A percentile compares a stretch with the other conserved stretches of the same genome.
phyloP scores from a whole-genome alignment of 306 rosid genomes.

The Casuarina glauca region DNA sequence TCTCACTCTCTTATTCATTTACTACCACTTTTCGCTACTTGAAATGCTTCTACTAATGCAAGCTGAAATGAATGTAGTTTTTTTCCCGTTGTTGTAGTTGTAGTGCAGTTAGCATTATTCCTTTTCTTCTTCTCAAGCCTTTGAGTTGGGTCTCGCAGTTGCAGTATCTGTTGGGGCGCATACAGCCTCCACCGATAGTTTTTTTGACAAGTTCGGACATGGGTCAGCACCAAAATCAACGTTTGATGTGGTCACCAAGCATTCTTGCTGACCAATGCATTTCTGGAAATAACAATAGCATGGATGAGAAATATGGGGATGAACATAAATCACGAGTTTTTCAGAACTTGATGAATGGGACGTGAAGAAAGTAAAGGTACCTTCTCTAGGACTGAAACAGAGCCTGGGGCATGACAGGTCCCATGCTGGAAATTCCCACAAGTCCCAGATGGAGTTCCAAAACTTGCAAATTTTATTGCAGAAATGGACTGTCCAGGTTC shows the following conservation, averaged over 20 bases:
- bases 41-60: neutral
- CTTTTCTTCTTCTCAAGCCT: neutral
- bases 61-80: neutral
- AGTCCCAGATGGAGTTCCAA: constrained; percentile 75
- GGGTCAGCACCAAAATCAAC: constrained; percentile 62
- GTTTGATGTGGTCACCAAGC: constrained; percentile 51
- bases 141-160: constrained; percentile 1
- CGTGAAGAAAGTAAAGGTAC: constrained; percentile 28
- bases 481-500: constrained; percentile 61
- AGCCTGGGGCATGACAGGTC: constrained; percentile 59
- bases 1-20: neutral
- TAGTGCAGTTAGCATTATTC: constrained; percentile 1
- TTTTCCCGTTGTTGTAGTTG: neutral
- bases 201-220: constrained; percentile 56
- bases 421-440: constrained; percentile 73
- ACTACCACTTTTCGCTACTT: neutral
- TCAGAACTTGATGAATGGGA: neutral
- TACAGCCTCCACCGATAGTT: constrained; percentile 64
- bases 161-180: constrained; percentile 36
- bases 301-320: neutral
- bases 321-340: neutral
- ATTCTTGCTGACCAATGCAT: constrained; percentile 56
- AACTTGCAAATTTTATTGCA: constrained; percentile 77
- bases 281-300: constrained; percentile 33
- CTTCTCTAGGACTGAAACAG: constrained; percentile 58